Evolutionary conservation across 805 yeast species (phyloP).

Genomic region (Cyberlindnera saturnus): DNA sequence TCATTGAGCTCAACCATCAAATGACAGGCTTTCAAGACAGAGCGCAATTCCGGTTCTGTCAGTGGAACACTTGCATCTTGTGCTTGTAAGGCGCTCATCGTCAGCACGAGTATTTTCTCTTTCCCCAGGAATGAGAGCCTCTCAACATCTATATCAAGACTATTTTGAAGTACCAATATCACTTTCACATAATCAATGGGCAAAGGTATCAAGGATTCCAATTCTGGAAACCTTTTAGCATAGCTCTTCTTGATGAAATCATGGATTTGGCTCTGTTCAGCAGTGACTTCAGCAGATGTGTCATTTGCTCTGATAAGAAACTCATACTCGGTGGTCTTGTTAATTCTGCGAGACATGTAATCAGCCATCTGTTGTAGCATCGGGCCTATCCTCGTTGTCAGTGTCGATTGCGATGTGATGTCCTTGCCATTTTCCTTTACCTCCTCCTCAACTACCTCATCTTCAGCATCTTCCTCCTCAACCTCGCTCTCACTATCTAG

Average conservation of each 20-base stretch:
- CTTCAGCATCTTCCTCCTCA: conserved; percentile 6
- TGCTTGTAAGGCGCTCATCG: conserved; percentile 63
- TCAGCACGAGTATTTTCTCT: conserved; percentile 65
- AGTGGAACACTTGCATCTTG: conserved; percentile 26
- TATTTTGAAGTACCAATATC: conserved; percentile 46
- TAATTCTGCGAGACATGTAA: conserved; percentile 12
- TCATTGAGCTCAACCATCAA: conserved; percentile 40
- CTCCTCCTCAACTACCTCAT: neutral
- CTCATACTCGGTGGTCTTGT: conserved; percentile 33
- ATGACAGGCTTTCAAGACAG: conserved; percentile 40
- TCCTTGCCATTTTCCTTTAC: conserved; percentile 6
- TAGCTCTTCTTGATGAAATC: conserved; percentile 48
- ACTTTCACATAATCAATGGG: conserved; percentile 57
- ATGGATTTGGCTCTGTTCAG: conserved; percentile 47
- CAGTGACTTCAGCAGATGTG: conserved; percentile 44
- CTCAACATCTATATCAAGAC: conserved; percentile 26
- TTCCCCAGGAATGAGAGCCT: conserved; percentile 37
- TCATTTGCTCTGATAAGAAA: conserved; percentile 51
- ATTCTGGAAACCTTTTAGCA: conserved; percentile 61
- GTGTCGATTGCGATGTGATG: conserved; percentile 9
- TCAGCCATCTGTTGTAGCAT: conserved; percentile 13
- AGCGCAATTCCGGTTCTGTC: conserved; percentile 28
- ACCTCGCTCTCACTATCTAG: conserved; percentile 26
- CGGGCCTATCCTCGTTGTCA: conserved; percentile 12
- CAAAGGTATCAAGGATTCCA: conserved; percentile 54